These are phyloP conservation scores for Barbarea vulgaris DNA, from an alignment of 345 rosid species.

Conservation along the genomic window DNA sequence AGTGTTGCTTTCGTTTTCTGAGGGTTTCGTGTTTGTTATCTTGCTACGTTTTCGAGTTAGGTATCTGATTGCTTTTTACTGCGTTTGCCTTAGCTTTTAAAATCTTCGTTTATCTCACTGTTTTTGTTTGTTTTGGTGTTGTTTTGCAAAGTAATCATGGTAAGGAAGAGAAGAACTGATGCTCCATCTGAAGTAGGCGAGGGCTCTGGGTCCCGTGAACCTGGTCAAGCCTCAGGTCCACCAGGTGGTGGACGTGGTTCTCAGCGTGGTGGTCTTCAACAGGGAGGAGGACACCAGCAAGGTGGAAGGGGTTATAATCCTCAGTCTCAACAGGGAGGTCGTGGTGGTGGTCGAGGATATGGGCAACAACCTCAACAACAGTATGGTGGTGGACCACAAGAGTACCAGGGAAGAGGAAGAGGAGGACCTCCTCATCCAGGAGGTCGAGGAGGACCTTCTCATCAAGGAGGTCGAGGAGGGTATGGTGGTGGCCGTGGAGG, in stretches of 20 bases:
- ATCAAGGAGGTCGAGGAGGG: slow-evolving; percentile 68
- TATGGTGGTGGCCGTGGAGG: slow-evolving; percentile 61
- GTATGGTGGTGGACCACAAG: no score
- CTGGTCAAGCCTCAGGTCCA: slow-evolving; percentile 44
- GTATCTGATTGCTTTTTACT: not conserved
- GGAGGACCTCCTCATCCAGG: slow-evolving; percentile 74
- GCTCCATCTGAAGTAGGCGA: slow-evolving; percentile 62
- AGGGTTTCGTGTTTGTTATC: not conserved
- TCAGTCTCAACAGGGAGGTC: slow-evolving; percentile 67
- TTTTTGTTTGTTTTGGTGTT: not conserved
- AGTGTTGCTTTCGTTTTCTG: not conserved
- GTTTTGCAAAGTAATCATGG: slow-evolving; percentile 53
- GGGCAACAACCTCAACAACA: slow-evolving; percentile 54
- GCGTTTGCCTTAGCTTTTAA: not conserved
- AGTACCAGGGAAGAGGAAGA: no score
- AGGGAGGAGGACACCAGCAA: slow-evolving; percentile 48
- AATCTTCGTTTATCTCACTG: not conserved
- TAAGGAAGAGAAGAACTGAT: slow-evolving; percentile 74
- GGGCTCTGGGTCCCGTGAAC: slow-evolving; percentile 66
- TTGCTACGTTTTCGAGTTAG: not conserved
- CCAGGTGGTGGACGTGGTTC: slow-evolving; percentile 62
- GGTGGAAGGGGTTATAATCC: slow-evolving; percentile 66
- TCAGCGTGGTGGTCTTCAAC: slow-evolving; percentile 51
- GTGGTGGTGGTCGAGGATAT: slow-evolving; percentile 66
- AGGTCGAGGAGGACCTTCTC: slow-evolving; percentile 72